Evolutionary conservation across 495 filamentous ascomycete species (phyloP), one percentile per base, ranked within the genome.

Genomic region (Acidomyces sp.): DNA sequence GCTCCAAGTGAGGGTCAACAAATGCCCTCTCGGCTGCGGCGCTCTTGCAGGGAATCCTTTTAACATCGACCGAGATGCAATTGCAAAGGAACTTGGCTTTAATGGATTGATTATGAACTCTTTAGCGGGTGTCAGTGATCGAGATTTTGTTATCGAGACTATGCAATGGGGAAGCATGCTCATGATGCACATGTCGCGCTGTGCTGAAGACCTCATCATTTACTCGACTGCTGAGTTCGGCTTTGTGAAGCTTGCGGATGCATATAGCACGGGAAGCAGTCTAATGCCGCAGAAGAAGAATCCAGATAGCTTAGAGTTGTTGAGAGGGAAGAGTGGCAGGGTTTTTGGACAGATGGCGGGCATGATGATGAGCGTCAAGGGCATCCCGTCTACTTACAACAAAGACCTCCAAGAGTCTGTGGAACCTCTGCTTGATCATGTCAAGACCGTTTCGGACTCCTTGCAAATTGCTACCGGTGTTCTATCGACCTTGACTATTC

Each of bases 241-340:
- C 34, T 93, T 85, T 55, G 74, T 93, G 30, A 69, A 72, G 38
- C 63, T 93, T 19, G 85, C 85, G 6, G 86, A 94, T 54, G 81
- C 82, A 1, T 93, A 92, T 59, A 77, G 74, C 5, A 93, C 85
- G 1, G 86, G 85, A 25, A 80, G 74, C 44, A 83, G 77, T 13
- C 62, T 93, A 29, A 93, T 94, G 86, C 86, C 86, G 31, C 85
- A 97, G 67, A 93, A 93, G 67, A 75, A 77, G 67, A 80, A 82
- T 57, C 68, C 74, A 33, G 87, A 97, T 61, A 75, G 71, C 43
- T 65, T 95, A 23, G 88, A 95, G 60, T 73, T 96, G 34, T 68
- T 96, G 22, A 72, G 88, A 4, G 88, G 87, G 13, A 95, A 95
- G 67, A 66, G 72, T 24, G 87, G 87, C 1, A 70, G 86, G 31